Evolutionary conservation across 495 filamentous ascomycete species (phyloP).

Genomic region (Neurospora africana): DNA sequence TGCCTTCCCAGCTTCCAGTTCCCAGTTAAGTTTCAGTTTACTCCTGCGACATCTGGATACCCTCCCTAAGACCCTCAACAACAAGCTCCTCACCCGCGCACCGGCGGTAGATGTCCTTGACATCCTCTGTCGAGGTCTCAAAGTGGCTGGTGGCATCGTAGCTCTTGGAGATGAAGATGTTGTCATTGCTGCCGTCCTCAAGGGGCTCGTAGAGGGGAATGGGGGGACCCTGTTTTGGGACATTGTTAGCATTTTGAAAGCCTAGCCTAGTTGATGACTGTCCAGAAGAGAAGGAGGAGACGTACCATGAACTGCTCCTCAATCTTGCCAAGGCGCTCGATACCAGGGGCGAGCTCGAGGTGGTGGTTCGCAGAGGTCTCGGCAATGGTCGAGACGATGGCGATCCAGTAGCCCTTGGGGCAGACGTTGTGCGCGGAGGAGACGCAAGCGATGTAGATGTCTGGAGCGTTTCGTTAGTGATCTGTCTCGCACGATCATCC

Average conservation of each 20-base stretch:
- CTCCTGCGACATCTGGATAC: slow-evolving; percentile 45
- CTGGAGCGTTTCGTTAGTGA: slow-evolving; percentile 28
- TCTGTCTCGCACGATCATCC: neutral
- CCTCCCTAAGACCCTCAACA: slow-evolving; percentile 46
- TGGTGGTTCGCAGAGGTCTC: slow-evolving; percentile 89
- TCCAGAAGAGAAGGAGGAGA: too few species aligned
- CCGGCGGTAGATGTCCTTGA: slow-evolving; percentile 84
- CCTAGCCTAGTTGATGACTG: neutral
- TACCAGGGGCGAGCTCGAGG: slow-evolving; percentile 83
- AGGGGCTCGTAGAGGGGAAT: slow-evolving; percentile 91
- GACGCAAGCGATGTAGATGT: slow-evolving; percentile 97
- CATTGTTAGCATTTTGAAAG: neutral
- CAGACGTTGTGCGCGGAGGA: slow-evolving; percentile 96
- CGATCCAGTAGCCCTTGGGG: slow-evolving; percentile 97
- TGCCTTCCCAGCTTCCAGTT: too few species aligned
- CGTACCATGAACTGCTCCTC: slow-evolving; percentile 91
- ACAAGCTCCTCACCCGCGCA: slow-evolving; percentile 82
- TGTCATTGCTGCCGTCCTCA: slow-evolving; percentile 74
- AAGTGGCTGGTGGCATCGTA: slow-evolving; percentile 98
- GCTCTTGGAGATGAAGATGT: slow-evolving; percentile 95
- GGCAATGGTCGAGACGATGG: slow-evolving; percentile 94
- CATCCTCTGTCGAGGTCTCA: slow-evolving; percentile 82
- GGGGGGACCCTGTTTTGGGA: slow-evolving; percentile 47
- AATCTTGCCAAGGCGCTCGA: slow-evolving; percentile 85
- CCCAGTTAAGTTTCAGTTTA: slow-evolving; percentile 6